A percentile compares a stretch with the other conserved stretches of the same genome.
Evolutionary conservation across 2,329 filamentous ascomycete genomes (phyloP).

Genomic region (Colletotrichum ledebouriae): DNA sequence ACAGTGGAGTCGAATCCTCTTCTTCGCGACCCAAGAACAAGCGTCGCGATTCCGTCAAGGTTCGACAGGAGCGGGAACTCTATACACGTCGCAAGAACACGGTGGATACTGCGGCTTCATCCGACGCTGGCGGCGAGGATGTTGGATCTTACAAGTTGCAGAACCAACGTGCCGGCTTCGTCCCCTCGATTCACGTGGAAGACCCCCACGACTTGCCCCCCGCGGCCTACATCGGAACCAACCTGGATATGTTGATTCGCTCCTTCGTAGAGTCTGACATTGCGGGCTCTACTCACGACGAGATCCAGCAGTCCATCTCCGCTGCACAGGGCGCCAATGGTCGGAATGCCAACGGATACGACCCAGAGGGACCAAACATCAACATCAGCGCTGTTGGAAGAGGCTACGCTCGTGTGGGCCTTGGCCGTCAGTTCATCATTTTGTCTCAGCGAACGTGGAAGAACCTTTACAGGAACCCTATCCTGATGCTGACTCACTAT

Average conservation of each 20-base stretch:
- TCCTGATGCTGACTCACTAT: conserved; percentile 98
- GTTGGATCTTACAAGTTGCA: conserved; percentile 65
- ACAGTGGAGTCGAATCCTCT: conserved; percentile 71
- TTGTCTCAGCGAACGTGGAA: conserved; percentile 94
- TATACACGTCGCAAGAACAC: conserved; percentile 84
- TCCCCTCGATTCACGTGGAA: conserved; percentile 74
- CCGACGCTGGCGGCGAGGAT: conserved; percentile 67
- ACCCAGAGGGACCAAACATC: conserved; percentile 61
- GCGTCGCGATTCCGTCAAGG: conserved; percentile 83
- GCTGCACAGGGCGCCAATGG: conserved; percentile 77
- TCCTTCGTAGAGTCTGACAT: conserved; percentile 85
- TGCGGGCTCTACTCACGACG: conserved; percentile 78
- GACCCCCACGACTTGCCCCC: conserved; percentile 76
- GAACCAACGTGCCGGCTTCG: conserved; percentile 56
- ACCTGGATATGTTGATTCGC: conserved; percentile 84
- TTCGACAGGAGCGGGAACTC: conserved; percentile 89
- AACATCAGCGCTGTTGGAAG: conserved; percentile 74
- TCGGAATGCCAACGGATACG: conserved; percentile 67
- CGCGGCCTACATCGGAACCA: conserved; percentile 74
- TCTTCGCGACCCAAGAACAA: conserved; percentile 75
- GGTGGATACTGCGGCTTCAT: conserved; percentile 73
- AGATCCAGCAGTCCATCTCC: conserved; percentile 79
- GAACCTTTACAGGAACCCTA: conserved; percentile 96
- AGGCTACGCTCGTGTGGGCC: conserved; percentile 85
- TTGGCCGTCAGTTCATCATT: conserved; percentile 86